Base-by-base conservation (phyloP, 305 asterid species). In the Solanum chacoense region DNA sequence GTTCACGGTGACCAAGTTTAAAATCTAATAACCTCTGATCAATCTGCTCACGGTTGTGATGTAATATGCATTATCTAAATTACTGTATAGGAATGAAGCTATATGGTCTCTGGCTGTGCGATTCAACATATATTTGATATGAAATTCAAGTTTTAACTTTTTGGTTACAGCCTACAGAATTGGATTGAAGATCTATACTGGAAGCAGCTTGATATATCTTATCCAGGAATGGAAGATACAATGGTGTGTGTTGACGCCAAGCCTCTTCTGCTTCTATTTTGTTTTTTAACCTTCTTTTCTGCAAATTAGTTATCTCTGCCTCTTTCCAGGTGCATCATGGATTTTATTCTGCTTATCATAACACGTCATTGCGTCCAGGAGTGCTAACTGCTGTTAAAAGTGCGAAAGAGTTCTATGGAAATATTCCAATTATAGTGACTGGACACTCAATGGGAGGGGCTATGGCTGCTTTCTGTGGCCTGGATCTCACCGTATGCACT, bases 401-500 rank as follows among this genome's bases (percentile, higher is more conserved):
- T 84, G 95, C 94, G 67, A 93, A 92, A 91, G 93, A 94, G 78
- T 69, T 93, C 12, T 93, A 95, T 87, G 99, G 98, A 84, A 93
- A 93, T 88, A 91, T 93, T 72, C 90, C 89, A 81, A 92, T 98
- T 88, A 93, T 98, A 91, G 94, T 94, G 85, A 96, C 99, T 28
- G 99, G 99, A 76, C 99, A 98, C 92, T 98, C 99, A 32, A 98
- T 98, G 99, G 99, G 99, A 91, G 99, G 99, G 87, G 99, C 99
- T 71, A 98, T 98, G 89, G 99, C 98, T 85, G 96, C 98, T 87
- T 91, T 98, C 77, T 98, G 99, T 88, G 99, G 93, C 32, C 97
- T 98, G 89, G 99, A 98, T 94, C 97, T 98, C 83, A 92, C 77
- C 71, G 99, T 98, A 94, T 91, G 87, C 69, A 59, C 86, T 89